These are phyloP conservation scores for Decorospora gaudefroyi DNA, from an alignment of 2,329 filamentous ascomycete species.

Conservation along the genomic window DNA sequence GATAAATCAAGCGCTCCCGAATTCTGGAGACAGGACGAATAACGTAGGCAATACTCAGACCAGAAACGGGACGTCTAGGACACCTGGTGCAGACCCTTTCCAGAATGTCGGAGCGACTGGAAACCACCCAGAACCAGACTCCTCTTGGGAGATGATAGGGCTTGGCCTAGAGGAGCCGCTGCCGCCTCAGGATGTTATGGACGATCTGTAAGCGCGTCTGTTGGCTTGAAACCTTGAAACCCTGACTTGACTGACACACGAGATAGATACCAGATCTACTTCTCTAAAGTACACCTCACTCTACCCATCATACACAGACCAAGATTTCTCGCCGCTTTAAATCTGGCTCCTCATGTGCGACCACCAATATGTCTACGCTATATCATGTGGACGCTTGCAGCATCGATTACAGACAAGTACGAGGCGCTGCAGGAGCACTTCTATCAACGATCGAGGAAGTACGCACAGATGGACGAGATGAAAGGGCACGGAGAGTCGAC, in stretches of 20 bases:
- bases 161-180: constrained; percentile 81
- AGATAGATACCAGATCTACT: constrained; percentile 79
- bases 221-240: neutral
- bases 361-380: constrained; percentile 89
- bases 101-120: constrained; percentile 21
- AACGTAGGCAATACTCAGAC: constrained; percentile 14
- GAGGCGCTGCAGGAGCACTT: constrained; percentile 80
- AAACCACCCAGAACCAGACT: constrained; percentile 43
- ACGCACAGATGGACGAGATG: constrained; percentile 86
- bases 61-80: constrained; percentile 19
- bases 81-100: constrained; percentile 25
- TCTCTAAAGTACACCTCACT: constrained; percentile 85
- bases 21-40: constrained; percentile 26
- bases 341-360: constrained; percentile 80
- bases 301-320: constrained; percentile 87
- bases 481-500: constrained; percentile 89
- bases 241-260: constrained; percentile 14
- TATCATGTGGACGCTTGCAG: constrained; percentile 95
- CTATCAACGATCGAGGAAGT: constrained; percentile 87
- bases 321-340: constrained; percentile 85
- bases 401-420: constrained; percentile 81
- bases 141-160: constrained; percentile 84
- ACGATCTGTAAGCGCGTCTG: constrained; percentile 69
- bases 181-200: constrained; percentile 77
- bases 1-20: constrained; percentile 31